A percentile compares a stretch with the other conserved stretches of the same genome.
Evolutionary conservation across 2,329 filamentous ascomycete genomes (phyloP).

Genomic region (Diaporthe ampelina): DNA sequence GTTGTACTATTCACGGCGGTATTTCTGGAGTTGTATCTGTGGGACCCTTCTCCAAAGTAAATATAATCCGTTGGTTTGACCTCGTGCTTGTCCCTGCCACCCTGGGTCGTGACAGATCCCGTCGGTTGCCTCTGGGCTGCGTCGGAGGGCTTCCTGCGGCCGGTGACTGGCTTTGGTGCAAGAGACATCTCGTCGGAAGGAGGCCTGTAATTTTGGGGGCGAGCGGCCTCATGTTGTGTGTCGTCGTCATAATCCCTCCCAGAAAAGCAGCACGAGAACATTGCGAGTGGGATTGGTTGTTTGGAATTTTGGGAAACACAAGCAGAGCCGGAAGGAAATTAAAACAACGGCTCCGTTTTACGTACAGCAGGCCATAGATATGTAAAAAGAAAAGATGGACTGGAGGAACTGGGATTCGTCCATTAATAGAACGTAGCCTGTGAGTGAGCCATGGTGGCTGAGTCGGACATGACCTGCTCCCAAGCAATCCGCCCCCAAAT

Average conservation of each 20-base stretch:
- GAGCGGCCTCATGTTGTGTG: background rate
- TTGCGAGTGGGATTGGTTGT: background rate
- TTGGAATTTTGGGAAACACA: slow-evolving; percentile 5
- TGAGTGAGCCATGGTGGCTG: slow-evolving; percentile 19
- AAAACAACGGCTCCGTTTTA: background rate
- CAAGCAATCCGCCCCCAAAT: background rate
- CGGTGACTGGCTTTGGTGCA: slow-evolving; percentile 22
- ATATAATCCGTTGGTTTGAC: slow-evolving; percentile 40
- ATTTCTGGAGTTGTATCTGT: slow-evolving; percentile 46
- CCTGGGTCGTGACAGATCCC: background rate
- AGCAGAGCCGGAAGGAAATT: background rate
- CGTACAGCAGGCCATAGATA: background rate
- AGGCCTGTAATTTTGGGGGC: background rate
- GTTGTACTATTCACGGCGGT: slow-evolving; percentile 40
- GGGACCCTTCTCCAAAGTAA: slow-evolving; percentile 50
- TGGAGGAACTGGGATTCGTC: background rate
- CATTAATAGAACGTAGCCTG: slow-evolving; percentile 2
- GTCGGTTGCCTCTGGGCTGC: background rate
- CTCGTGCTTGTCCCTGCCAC: background rate
- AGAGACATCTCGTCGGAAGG: slow-evolving; percentile 25
- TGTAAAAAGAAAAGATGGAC: background rate
- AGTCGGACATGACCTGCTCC: slow-evolving; percentile 10
- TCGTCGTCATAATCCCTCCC: background rate
- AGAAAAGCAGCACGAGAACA: slow-evolving; percentile 31
- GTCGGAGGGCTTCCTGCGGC: slow-evolving; percentile 36